These are phyloP conservation scores for Penicillium dipodomyicola DNA, from an alignment of 495 filamentous ascomycete genomes.

Conservation along the genomic window DNA sequence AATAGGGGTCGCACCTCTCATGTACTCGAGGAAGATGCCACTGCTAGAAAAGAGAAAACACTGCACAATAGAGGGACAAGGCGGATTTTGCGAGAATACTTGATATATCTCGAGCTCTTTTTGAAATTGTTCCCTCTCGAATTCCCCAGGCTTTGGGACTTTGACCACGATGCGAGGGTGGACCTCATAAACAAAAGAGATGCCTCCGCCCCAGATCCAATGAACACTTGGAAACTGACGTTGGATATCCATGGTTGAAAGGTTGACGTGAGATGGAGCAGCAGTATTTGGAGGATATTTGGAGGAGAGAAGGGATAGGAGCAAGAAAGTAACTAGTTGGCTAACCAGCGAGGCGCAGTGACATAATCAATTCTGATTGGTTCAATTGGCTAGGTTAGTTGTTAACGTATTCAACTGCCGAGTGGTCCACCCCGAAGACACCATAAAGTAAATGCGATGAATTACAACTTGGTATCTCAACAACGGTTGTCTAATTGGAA, in stretches of 20 bases:
- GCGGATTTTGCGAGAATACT: conserved; percentile 23
- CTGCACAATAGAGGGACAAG: conserved; percentile 32
- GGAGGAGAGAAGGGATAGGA: no score
- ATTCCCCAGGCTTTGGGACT: conserved; percentile 27
- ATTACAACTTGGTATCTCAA: no score
- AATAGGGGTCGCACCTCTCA: conserved; percentile 28
- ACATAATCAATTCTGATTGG: no score
- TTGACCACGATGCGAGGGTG: conserved; percentile 39
- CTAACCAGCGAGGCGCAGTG: no score
- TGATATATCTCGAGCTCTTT: conserved; percentile 34
- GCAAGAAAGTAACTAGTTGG: no score
- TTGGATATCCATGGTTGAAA: conserved; percentile 22
- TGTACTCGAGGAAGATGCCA: conserved; percentile 41
- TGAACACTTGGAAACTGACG: conserved; percentile 28
- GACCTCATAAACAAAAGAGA: conserved; percentile 35
- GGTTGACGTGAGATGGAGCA: no score
- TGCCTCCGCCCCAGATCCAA: conserved; percentile 36
- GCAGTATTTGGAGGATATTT: no score
- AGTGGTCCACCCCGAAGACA: no score
- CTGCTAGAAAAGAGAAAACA: conserved; percentile 23
- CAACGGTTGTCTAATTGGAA: no score
- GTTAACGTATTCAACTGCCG: no score
- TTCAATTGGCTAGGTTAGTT: no score
- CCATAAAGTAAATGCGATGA: no score
- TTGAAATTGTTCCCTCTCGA: conserved; percentile 30